phyloP scores from a whole-genome alignment of 2,329 filamentous ascomycete species.

The Bipolaris sorokiniana region DNA sequence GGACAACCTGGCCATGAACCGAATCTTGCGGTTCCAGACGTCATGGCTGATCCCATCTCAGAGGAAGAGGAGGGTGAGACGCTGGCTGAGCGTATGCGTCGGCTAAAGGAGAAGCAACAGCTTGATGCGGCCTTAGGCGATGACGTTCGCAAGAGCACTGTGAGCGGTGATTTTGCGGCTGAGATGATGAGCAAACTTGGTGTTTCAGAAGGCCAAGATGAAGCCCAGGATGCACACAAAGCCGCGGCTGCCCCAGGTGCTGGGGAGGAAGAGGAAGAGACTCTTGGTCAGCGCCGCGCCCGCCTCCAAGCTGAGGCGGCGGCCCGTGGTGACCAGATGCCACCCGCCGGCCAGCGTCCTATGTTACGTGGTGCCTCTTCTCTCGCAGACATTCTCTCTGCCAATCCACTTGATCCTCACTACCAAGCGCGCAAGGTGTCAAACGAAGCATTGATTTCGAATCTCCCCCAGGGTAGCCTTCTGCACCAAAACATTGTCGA shows the following conservation, averaged over 20 bases:
- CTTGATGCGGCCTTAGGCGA: constrained; percentile 51
- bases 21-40: constrained; percentile 35
- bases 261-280: constrained; percentile 69
- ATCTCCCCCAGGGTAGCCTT: constrained; percentile 50
- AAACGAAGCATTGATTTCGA: constrained; percentile 42
- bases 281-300: constrained; percentile 75
- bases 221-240: constrained; percentile 24
- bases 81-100: constrained; percentile 67
- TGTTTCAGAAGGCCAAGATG: constrained; percentile 25
- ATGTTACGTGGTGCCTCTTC: constrained; percentile 56
- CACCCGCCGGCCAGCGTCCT: constrained; percentile 34
- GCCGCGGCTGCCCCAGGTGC: constrained; percentile 20
- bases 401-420: constrained; percentile 55
- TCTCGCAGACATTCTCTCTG: constrained; percentile 67
- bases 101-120: constrained; percentile 66
- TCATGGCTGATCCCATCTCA: constrained; percentile 37
- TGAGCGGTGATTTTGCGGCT: constrained; percentile 69
- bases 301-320: constrained; percentile 75
- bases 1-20: constrained; percentile 33
- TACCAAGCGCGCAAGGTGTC: constrained; percentile 46
- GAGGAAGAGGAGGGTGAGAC: constrained; percentile 64
- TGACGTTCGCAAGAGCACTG: constrained; percentile 56
- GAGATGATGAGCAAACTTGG: constrained; percentile 66
- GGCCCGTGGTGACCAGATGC: constrained; percentile 48
- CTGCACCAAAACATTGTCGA: constrained; percentile 49